Conservation (phyloP, 139 green algal species). For the Spirogloea muscicola region DNA sequence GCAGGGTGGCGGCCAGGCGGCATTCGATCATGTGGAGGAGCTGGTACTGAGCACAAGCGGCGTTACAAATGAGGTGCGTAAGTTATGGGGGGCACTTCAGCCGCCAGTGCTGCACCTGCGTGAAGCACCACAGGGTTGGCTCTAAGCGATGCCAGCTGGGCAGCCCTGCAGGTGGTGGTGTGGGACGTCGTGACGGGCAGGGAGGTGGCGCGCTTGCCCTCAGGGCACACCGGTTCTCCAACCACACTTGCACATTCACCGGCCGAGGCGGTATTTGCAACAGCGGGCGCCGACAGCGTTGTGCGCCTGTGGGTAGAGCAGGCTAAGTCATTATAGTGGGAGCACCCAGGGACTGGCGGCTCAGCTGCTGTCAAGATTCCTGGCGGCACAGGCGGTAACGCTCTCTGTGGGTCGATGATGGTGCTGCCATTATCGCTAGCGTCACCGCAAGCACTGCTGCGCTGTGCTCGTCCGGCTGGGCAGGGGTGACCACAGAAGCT, state of each 20-base stretch:
- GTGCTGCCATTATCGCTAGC: too few species aligned
- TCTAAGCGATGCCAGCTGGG: too few species aligned
- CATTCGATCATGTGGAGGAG: neutral
- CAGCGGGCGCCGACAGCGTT: neutral
- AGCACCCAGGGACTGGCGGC: too few species aligned
- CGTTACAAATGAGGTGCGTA: conserved; percentile 1
- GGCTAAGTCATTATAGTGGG: neutral
- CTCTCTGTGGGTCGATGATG: too few species aligned
- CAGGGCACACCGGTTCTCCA: neutral
- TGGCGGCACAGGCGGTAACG: too few species aligned
- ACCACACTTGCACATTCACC: neutral
- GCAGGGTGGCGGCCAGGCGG: neutral
- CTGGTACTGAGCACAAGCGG: neutral
- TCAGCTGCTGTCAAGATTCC: too few species aligned
- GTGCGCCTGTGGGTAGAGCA: conserved; percentile 4
- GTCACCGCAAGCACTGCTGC: too few species aligned
- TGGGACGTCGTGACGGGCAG: conserved; percentile 4
- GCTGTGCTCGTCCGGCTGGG: too few species aligned
- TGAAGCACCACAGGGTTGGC: too few species aligned
- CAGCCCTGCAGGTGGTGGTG: conserved; percentile 1
- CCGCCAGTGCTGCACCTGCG: neutral
- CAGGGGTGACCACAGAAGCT: too few species aligned
- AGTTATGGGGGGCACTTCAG: neutral
- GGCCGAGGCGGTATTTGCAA: neutral
- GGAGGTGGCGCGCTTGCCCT: neutral